Conservation (phyloP, 352 stramenopile genomes). For the Aphanomyces cochlioides region DNA sequence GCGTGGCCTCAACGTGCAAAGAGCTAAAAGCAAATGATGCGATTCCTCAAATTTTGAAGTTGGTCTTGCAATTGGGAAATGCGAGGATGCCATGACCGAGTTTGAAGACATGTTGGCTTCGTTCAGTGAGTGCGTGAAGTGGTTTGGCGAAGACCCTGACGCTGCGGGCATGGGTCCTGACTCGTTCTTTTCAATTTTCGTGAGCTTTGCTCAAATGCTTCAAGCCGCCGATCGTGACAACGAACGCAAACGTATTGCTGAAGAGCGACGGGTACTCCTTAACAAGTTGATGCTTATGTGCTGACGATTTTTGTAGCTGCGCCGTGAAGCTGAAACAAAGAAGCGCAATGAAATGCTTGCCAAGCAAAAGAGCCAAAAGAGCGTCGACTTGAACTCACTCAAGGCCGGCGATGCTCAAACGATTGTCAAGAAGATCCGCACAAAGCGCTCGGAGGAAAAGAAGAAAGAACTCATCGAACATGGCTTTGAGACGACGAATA, state of each 20-base stretch:
- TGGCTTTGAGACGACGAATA: constrained; percentile 20
- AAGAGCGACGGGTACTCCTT: constrained; percentile 47
- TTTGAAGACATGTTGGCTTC: constrained; percentile 58
- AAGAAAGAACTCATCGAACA: constrained; percentile 45
- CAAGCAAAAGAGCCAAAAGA: constrained; percentile 36
- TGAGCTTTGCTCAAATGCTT: constrained; percentile 78
- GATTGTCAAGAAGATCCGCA: constrained; percentile 79
- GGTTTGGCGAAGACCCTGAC: constrained; percentile 69
- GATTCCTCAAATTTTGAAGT: constrained; percentile 82
- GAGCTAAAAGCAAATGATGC: constrained; percentile 86
- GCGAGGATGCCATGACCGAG: constrained; percentile 55
- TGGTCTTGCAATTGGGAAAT: constrained; percentile 85
- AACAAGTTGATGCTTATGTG: background rate
- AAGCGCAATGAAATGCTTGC: constrained; percentile 68
- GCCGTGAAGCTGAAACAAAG: constrained; percentile 71
- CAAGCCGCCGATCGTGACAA: constrained; percentile 79
- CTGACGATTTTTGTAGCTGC: constrained; percentile 31
- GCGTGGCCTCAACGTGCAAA: constrained; percentile 82
- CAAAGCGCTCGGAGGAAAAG: constrained; percentile 76
- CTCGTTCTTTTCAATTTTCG: constrained; percentile 82
- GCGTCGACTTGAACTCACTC: constrained; percentile 57
- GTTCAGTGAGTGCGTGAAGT: constrained; percentile 65
- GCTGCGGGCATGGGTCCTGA: constrained; percentile 59
- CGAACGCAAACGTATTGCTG: constrained; percentile 75
- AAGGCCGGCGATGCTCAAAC: constrained; percentile 79